A percentile compares a stretch with the other conserved stretches of the same genome.
phyloP scores from a whole-genome alignment of 305 asterid genomes.

The Salvia sclarea region DNA sequence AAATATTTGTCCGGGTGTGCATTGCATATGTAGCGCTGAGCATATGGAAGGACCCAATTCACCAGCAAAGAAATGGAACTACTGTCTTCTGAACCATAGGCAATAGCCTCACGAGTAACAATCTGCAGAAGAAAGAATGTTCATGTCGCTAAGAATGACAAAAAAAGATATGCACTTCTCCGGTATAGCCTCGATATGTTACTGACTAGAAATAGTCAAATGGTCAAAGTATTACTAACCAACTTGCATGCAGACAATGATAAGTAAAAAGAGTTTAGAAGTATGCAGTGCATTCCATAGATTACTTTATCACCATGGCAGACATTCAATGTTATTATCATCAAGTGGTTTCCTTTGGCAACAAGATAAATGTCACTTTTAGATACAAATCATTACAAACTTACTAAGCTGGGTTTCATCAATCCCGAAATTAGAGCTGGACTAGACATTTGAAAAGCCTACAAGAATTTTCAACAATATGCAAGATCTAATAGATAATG shows the following conservation, averaged over 20 bases:
- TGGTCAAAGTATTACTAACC: too few relatives aligned
- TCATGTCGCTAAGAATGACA: conserved; percentile 27
- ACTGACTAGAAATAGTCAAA: conserved; percentile 13
- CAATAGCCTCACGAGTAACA: conserved; percentile 76
- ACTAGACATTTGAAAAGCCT: not conserved
- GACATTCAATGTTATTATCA: not conserved
- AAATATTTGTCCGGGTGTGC: conserved; percentile 55
- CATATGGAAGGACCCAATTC: conserved; percentile 89
- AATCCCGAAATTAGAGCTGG: not conserved
- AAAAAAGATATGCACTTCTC: conserved; percentile 1
- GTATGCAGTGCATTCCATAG: not conserved
- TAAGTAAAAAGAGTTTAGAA: not conserved
- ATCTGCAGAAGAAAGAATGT: conserved; percentile 53
- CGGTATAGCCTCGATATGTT: conserved; percentile 21
- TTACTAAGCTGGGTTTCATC: not conserved
- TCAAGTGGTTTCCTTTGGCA: not conserved
- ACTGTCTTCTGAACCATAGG: conserved; percentile 52
- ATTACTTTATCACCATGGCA: not conserved
- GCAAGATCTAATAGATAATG: not conserved
- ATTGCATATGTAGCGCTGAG: conserved; percentile 68
- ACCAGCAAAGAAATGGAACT: conserved; percentile 54
- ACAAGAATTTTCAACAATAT: conserved; percentile 5
- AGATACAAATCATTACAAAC: not conserved
- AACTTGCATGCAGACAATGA: not conserved
- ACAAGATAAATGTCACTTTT: conserved; percentile 2